Evolutionary conservation across 257 asterid species (phyloP), one percentile per base, ranked within the genome.

Genomic region (Euphrasia confusa): DNA sequence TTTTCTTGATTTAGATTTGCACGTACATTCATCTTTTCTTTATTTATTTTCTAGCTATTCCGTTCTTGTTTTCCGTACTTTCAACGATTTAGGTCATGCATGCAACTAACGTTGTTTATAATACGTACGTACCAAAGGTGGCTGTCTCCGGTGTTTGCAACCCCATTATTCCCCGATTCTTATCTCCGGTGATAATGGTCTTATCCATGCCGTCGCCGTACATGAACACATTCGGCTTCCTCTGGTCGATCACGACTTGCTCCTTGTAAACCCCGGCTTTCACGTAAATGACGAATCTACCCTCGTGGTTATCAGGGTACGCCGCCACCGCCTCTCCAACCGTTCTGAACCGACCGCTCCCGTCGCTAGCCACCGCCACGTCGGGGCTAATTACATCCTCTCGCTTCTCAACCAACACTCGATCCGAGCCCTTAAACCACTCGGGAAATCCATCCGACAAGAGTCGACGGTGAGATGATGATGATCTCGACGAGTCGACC

Each of bases 141-240:
- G 97, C 84, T 0, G 33, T 30, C 4, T 30, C 33, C 33, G 33
- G 33, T 30, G 33, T 30, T 30, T 30, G 33, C 33, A 30, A 30
- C 33, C 33, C 33, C 33, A 30, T 30, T 30, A 30, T 4, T 30
- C 33, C 33, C 5, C 33, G 4, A 30, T 30, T 30, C 64, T 56
- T 76, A 21, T 13, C 65, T 8, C 84, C 90, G 1, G 89, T 82
- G 9, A 90, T 61, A 3, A 90, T 74, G 8, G 94, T 79, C 61
- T 32, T 90, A 12, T 78, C 80, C 2, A 86, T 73, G 50, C 96
- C 96, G 24, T 90, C 97, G 10, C 97, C 96, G 7, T 87, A 90
- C 32, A 90, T 80, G 66, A 74, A 81, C 35, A 87, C 61, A 2
- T 85, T 83, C 0, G 69, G 54, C 74, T 78, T 74, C 14, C 61